Evolutionary conservation across 257 asterid species (phyloP), one percentile per base, ranked within the genome.

Genomic region (Solanum lycopersicoides): DNA sequence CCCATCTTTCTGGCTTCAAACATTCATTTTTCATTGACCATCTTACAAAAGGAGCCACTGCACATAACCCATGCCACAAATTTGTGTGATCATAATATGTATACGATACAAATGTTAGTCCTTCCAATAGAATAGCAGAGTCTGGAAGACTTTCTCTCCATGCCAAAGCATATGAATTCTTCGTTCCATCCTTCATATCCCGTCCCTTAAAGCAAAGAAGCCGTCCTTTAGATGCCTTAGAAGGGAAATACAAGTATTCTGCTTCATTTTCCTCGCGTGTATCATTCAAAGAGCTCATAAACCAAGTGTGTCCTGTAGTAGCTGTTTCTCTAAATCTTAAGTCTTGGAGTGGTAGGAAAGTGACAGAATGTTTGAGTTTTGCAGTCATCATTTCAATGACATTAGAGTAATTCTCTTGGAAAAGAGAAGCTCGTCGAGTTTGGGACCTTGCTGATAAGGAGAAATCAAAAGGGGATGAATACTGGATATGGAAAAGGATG

Each of bases 61-160:
- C 89, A 56, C 88, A 90, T 35, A 91, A 44, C 9, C 91, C 93
- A 86, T 91, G 92, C 92, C 92, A 91, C 83, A 90, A 59, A 74
- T 91, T 91, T 14, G 73, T 59, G 69, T 90, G 85, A 76, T 87
- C 80, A 73, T 53, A 91, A 42, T 88, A 90, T 14, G 93, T 87
- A 60, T 89, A 45, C 6, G 93, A 91, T 65, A 91, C 68, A 63
- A 91, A 91, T 6, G 91, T 87, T 12, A 91, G 89, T 30, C 92
- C 93, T 23, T 87, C 86, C 88, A 91, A 68, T 60, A 91, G 80
- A 83, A 37, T 34, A 32, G 90, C 90, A 23, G 91, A 85, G 14
- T 90, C 90, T 2, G 90, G 91, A 63, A 90, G 87, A 28, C 91
- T 88, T 6, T 60, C 90, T 50, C 76, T 83, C 92, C 92, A 91